Percentiles rank a stretch among this genome's conserved stretches.
Evolutionary conservation across 306 rosid genomes (phyloP).

Genomic region (Ammopiptanthus mongolicus): DNA sequence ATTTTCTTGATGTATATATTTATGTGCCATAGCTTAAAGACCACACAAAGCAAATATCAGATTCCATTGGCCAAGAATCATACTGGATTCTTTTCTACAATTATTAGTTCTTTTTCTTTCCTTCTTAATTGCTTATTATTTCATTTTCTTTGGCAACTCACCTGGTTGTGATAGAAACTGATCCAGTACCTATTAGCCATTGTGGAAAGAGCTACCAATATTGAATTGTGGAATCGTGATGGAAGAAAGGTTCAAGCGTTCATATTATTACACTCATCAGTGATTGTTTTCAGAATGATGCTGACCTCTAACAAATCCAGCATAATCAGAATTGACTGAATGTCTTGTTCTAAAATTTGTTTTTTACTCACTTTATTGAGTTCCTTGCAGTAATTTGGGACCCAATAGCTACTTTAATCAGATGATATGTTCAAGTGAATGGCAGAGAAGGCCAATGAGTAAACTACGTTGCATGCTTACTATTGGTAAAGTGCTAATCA

Average conservation of each 20-base stretch:
- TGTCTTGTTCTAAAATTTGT: background rate
- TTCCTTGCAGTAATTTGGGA: background rate
- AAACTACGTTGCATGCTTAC: background rate
- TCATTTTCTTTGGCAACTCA: conserved; percentile 1
- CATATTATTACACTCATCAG: conserved; percentile 12
- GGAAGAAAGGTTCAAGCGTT: background rate
- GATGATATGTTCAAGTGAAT: background rate
- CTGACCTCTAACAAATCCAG: conserved; percentile 2
- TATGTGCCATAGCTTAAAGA: background rate
- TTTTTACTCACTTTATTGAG: background rate
- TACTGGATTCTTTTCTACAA: background rate
- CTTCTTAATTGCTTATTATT: background rate
- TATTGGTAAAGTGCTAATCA: background rate
- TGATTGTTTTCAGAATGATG: conserved; percentile 2
- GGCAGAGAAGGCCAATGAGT: background rate
- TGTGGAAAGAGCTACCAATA: background rate
- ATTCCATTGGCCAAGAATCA: background rate
- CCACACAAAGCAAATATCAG: background rate
- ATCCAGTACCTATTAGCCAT: background rate
- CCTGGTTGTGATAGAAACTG: background rate
- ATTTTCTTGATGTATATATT: conserved; percentile 2
- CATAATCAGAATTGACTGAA: background rate
- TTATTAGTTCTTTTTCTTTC: background rate
- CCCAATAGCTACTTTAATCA: background rate
- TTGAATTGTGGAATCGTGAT: background rate